A percentile compares a stretch with the other conserved stretches of the same genome.
phyloP scores from a whole-genome alignment of 1,284 basidiomycete species.

The Wolfiporia cocos region DNA sequence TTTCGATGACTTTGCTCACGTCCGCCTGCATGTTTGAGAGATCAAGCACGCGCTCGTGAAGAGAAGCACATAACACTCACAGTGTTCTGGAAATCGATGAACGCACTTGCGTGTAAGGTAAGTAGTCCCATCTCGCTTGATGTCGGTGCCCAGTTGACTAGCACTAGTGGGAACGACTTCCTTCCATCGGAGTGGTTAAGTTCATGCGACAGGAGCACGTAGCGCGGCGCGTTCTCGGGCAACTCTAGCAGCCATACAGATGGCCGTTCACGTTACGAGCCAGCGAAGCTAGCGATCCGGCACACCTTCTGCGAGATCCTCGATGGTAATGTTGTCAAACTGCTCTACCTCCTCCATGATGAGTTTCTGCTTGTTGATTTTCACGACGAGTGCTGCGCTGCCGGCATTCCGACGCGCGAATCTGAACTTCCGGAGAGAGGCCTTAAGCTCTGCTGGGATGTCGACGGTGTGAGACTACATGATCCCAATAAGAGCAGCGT shows the following conservation, averaged over 20 bases:
- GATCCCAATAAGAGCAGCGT: no score
- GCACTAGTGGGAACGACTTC: slow-evolving; percentile 76
- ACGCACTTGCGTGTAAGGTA: slow-evolving; percentile 80
- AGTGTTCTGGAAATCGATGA: slow-evolving; percentile 73
- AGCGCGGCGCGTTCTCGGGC: slow-evolving; percentile 86
- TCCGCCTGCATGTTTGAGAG: slow-evolving; percentile 46
- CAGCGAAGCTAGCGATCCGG: no score
- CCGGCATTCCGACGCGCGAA: slow-evolving; percentile 65
- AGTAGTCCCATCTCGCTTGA: slow-evolving; percentile 71
- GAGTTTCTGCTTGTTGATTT: slow-evolving; percentile 80
- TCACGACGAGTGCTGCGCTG: slow-evolving; percentile 76
- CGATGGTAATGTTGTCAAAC: slow-evolving; percentile 69
- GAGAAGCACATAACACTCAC: slow-evolving; percentile 32
- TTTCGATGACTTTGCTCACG: slow-evolving; percentile 72
- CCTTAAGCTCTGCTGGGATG: slow-evolving; percentile 72
- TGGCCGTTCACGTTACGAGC: no score
- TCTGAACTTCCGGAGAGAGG: slow-evolving; percentile 77
- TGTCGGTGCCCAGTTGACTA: slow-evolving; percentile 83
- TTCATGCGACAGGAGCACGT: slow-evolving; percentile 81
- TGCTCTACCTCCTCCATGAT: slow-evolving; percentile 80
- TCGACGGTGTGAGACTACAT: slow-evolving; percentile 71
- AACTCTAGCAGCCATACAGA: slow-evolving; percentile 67
- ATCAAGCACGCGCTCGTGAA: neutral
- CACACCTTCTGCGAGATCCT: slow-evolving; percentile 81
- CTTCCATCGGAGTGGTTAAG: slow-evolving; percentile 81